These are phyloP conservation scores for Boletellus ananas DNA, from an alignment of 768 basidiomycete species.

Conservation along the genomic window DNA sequence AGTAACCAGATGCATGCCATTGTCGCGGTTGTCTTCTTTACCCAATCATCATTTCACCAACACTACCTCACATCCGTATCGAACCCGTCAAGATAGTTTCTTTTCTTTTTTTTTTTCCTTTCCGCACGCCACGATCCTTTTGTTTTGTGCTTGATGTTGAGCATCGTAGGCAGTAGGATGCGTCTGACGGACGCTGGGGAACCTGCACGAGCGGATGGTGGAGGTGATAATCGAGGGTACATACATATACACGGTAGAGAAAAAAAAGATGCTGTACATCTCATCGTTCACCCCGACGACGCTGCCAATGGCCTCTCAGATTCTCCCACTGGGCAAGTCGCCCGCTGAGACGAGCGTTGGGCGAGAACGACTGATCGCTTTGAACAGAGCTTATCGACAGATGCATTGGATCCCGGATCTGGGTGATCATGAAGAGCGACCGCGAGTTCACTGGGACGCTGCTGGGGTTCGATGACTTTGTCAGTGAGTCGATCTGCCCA, in stretches of 20 bases:
- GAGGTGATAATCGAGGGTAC: slow-evolving; percentile 13
- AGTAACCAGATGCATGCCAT: slow-evolving; percentile 30
- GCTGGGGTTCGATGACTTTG: slow-evolving; percentile 97
- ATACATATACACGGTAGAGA: too few relatives aligned
- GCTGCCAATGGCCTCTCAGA: slow-evolving; percentile 94
- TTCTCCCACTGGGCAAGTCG: slow-evolving; percentile 78
- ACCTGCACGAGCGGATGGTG: slow-evolving; percentile 17
- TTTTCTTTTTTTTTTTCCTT: background rate
- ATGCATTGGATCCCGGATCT: slow-evolving; percentile 95
- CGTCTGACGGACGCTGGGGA: slow-evolving; percentile 34
- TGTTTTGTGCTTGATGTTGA: slow-evolving; percentile 23
- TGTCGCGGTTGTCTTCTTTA: slow-evolving; percentile 6
- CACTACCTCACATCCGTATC: slow-evolving; percentile 14
- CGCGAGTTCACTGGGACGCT: slow-evolving; percentile 95
- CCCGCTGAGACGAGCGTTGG: background rate
- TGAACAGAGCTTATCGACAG: slow-evolving; percentile 89
- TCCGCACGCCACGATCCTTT: slow-evolving; percentile 7
- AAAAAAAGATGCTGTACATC: too few relatives aligned
- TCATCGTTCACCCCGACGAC: too few relatives aligned
- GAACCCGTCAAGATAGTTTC: slow-evolving; percentile 10
- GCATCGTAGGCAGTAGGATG: slow-evolving; percentile 24
- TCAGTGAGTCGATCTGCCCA: slow-evolving; percentile 95
- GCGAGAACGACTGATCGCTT: background rate
- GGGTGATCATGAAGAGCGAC: slow-evolving; percentile 98
- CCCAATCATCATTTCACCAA: slow-evolving; percentile 19